These are phyloP conservation scores for Pilaira anomala DNA, from an alignment of 192 early-diverging fungal genomes.

Conservation along the genomic window DNA sequence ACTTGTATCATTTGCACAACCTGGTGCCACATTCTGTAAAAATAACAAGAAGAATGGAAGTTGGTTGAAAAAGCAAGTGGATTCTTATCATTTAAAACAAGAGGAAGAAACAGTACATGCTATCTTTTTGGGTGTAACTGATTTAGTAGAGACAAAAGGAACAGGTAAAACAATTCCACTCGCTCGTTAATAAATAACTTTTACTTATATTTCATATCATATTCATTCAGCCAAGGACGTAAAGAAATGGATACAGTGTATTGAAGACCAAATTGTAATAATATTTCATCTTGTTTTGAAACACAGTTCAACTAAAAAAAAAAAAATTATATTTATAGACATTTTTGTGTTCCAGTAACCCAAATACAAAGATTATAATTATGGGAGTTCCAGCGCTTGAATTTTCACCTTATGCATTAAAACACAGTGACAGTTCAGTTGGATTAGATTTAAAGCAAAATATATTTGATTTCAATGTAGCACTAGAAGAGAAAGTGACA, in stretches of 20 bases:
- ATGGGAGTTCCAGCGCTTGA: slow-evolving; percentile 36
- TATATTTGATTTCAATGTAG: slow-evolving; percentile 14
- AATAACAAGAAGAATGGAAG: background rate
- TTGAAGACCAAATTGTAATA: slow-evolving; percentile 27
- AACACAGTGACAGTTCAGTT: background rate
- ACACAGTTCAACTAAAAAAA: background rate
- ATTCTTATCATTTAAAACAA: background rate
- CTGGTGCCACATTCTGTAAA: slow-evolving; percentile 10
- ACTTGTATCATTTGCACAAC: slow-evolving; percentile 10
- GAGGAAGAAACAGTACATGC: slow-evolving; percentile 19
- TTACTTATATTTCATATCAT: background rate
- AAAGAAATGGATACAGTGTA: slow-evolving; percentile 10
- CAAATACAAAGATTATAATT: slow-evolving; percentile 18
- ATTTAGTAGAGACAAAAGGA: slow-evolving; percentile 22
- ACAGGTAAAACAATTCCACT: background rate
- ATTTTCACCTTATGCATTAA: slow-evolving; percentile 21
- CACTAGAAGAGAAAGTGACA: slow-evolving; percentile 21
- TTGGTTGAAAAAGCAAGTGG: slow-evolving; percentile 4
- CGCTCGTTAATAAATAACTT: background rate
- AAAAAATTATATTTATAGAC: slow-evolving; percentile 10
- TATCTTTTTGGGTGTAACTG: slow-evolving; percentile 34
- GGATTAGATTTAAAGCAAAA: slow-evolving; percentile 2
- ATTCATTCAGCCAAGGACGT: background rate
- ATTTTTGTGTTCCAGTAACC: background rate
- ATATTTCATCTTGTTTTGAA: background rate